Percentiles rank a stretch among this genome's conserved stretches.
Conservation (phyloP, 306 rosid species). For the Delonix regia region DNA sequence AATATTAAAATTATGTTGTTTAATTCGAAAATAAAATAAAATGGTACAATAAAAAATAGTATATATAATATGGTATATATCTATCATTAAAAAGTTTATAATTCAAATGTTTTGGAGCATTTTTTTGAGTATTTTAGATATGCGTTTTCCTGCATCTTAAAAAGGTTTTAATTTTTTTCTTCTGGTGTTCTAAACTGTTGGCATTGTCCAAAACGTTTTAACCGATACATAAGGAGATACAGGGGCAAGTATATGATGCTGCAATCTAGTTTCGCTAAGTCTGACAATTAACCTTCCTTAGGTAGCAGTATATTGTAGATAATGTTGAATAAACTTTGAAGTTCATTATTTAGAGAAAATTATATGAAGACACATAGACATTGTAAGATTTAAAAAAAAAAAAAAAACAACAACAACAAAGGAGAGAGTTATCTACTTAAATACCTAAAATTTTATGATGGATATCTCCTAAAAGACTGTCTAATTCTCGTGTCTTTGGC, state of each 20-base stretch:
- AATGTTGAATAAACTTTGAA: neutral
- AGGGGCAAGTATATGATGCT: neutral
- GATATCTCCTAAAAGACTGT: conserved; percentile 86
- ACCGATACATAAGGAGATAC: neutral
- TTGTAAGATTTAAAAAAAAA: neutral
- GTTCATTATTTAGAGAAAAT: neutral
- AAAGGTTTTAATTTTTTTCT: neutral
- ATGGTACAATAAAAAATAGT: neutral
- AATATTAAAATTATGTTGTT: neutral
- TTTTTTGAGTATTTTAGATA: neutral
- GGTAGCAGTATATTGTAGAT: neutral
- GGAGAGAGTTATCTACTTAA: conserved; percentile 15
- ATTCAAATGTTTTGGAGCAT: neutral
- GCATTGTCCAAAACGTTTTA: neutral
- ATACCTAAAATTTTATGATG: conserved; percentile 93
- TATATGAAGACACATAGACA: neutral
- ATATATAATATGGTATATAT: neutral
- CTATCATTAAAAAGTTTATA: neutral
- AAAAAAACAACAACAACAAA: too few relatives aligned
- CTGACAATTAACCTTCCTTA: neutral
- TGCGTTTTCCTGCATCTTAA: neutral
- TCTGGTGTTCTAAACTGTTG: neutral
- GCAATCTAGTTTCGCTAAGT: neutral
- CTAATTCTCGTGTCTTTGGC: conserved; percentile 90
- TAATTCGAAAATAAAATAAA: neutral